Evolutionary conservation across 352 stramenopile species (phyloP), one percentile per base, ranked within the genome.

Genomic region (Phytophthora multivora): DNA sequence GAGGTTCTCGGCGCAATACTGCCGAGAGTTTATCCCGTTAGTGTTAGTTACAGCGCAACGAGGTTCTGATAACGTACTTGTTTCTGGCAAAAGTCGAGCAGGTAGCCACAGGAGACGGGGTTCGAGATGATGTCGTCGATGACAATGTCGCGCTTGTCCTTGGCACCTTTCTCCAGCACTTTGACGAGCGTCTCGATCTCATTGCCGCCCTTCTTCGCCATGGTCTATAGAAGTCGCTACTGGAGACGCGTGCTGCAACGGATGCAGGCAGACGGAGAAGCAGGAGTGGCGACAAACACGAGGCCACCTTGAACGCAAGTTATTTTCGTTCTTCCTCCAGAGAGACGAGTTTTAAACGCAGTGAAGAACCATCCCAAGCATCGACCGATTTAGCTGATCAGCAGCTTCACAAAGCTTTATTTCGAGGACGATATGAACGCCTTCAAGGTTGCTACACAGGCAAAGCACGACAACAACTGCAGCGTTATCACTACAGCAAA

Each of bases 71-170:
- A 13, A 67, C 80, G 71, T 83, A 94, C 79, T 58, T 82, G 74
- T 74, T 91, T 92, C 62, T 93, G 83, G 63, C 83, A 95, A 80
- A 91, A 95, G 62, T 93, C 83, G 51, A 95, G 80, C 48, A 95
- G 56, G 28, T 92, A 95, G 51, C 83, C 86, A 55, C 83, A 91
- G 30, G 86, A 91, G 52, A 94, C 71, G n/a, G 86, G 86, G 60
- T 94, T 94, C 21, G 80, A 86, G 65, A 91, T 92, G 54, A 95
- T 91, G 48, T 93, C 83, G 51, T 93, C 82, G 67, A 93, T 91
- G 30, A 67, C 79, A 63, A 95, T 90, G 56, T 93, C 86, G 45
- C 83, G 80, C 63, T 82, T 92, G 66, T 91, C 79, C 56, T 85
- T 87, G 25, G 54, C 33, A 16, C 75, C 77, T 52, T 91, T 91